phyloP scores from a whole-genome alignment of 768 basidiomycete genomes.

The Mycena filopes region DNA sequence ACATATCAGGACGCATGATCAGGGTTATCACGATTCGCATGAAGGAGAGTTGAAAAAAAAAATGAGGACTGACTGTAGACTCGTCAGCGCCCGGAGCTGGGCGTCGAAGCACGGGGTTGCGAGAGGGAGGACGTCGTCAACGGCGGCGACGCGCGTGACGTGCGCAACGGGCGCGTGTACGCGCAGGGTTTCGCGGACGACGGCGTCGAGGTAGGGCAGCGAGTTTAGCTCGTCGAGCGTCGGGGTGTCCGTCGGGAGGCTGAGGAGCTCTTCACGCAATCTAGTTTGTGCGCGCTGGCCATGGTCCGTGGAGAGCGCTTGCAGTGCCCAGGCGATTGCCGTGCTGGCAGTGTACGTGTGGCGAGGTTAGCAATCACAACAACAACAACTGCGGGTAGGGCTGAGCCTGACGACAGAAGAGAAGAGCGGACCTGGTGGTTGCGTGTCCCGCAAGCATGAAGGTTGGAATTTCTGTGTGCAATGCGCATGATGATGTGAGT shows the following conservation, averaged over 20 bases:
- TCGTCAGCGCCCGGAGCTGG: conserved; percentile 34
- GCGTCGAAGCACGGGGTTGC: conserved; percentile 36
- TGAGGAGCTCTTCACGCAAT: conserved; percentile 55
- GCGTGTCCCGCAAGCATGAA: conserved; percentile 26
- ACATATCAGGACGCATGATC: neutral
- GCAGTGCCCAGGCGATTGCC: conserved; percentile 54
- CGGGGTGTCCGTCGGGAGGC: conserved; percentile 46
- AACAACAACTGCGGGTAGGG: accelerated
- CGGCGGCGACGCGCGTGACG: conserved; percentile 38
- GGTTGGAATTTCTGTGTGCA: conserved; percentile 19
- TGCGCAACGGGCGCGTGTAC: conserved; percentile 38
- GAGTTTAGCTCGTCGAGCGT: conserved; percentile 54
- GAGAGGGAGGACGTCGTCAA: conserved; percentile 43
- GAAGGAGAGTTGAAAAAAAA: no score
- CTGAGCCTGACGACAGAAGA: no score
- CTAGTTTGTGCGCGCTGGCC: conserved; percentile 50
- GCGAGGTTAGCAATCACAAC: neutral
- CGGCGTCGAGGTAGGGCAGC: conserved; percentile 14
- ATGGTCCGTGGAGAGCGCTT: conserved; percentile 48
- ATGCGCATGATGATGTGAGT: neutral
- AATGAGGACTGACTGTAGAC: conserved; percentile 1
- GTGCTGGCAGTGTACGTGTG: neutral
- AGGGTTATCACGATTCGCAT: neutral
- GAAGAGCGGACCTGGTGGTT: conserved; percentile 3
- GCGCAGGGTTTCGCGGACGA: conserved; percentile 22